Evolutionary conservation across 768 basidiomycete species (phyloP), one percentile per base, ranked within the genome.

Genomic region (Pulveroboletus frians): DNA sequence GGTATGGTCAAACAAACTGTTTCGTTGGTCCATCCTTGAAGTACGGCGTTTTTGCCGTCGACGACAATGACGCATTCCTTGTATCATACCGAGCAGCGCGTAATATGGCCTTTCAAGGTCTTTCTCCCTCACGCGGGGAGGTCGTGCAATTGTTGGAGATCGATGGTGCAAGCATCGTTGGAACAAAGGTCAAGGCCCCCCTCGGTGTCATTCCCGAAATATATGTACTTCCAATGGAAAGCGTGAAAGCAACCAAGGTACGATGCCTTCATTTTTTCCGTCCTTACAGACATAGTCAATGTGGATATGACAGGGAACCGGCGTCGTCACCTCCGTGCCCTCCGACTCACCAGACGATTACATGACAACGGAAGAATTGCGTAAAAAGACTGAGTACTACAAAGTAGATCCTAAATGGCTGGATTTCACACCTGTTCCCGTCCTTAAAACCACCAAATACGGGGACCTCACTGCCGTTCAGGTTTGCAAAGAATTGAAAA

Each of bases 271-370:
- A 14, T 15, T 18, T 9, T 14, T 39, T 46, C 7, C 3, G n/a
- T 21, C 18, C 30, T 27, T 10, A 17, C 26, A 23, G 11, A n/a
- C 18, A 39, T 17, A 3, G 47, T 62, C 43, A 61, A 34, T 6
- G 6, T 34, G 10, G 39, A 23, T 47, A 31, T 35, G n/a, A 47
- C 53, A 87, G 85, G 96, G 96, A 61, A 98, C 95, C 11, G 96
- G 95, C 53, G 92, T 99, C 27, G 96, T 99, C 60, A 96, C 94
- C 5, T 98, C 92, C 35, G 94, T 96, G 6, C 94, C 96, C 0
- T 96, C 96, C 8, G 96, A 99, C 66, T 98, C 96, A 5, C 96
- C 96, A 4, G 96, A 98, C 65, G 96, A 99, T 65, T 98, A 82
- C 69, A 81, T 83, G 56, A 95, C 92, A 4, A 75, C 92, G 44